Base-by-base conservation (phyloP, 306 rosid species). In the Senna siamea region DNA sequence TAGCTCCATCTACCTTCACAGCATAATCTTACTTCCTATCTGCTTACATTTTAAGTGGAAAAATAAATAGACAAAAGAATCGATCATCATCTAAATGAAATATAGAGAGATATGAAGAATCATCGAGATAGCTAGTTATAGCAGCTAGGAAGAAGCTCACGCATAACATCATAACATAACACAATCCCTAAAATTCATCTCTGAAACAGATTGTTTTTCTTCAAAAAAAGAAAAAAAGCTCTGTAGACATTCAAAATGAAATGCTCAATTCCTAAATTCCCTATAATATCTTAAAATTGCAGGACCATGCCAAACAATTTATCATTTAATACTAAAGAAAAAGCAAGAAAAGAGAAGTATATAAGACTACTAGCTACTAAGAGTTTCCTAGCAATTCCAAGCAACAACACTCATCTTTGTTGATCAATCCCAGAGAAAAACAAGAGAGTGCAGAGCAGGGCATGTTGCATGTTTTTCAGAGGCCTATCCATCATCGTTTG, bases 1-100 rank as follows among this genome's bases (percentile, higher is more conserved):
- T 41, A 52, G 89, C 82, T 75, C 76, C 91, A 58, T 80, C 26
- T 34, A 93, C 93, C 89, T 91, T 86, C 76, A 91, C 94, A 41
- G 85, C 70, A 74, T 93, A 93, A 53, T 86, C 5, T 62, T 51
- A 79, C 73, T 81, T 81, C 85, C 73, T 81, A 76, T 84, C 98
- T 90, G 78, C 78, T 81, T 20, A 59, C 6, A 69, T 34, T 68
- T 63, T 76, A 4, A 32, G 55, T 0, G 9, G 17, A 43, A 61
- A 53, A 53, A 22, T 11, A 68, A n/a, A 23, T 10, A 56, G 10
- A 12, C 22, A 70, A 22, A 55, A 32, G 23, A n/a, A 50, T 54
- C 8, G 4, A 80, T 37, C 71, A 46, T 5, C 67, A 61, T 23
- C 77, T 63, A 74, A 32, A 9, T 35, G 28, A 54, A 66, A 77